Conservation (phyloP, 2,329 filamentous ascomycete species). For the Phoma sp. region DNA sequence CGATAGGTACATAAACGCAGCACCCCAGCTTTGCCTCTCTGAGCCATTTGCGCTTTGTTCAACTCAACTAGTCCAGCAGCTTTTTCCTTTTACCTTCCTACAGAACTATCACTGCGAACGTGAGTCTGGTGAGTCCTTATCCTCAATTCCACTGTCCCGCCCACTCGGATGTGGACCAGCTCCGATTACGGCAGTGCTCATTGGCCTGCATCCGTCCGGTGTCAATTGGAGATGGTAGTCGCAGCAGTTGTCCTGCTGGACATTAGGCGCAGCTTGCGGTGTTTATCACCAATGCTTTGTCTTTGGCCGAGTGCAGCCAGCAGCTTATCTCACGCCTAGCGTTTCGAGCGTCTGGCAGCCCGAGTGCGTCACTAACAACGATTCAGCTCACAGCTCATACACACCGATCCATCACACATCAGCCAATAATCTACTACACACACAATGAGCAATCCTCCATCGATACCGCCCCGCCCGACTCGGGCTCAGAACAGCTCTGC, state of each 20-base stretch:
- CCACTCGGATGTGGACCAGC: conserved; percentile 15
- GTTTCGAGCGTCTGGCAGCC: conserved; percentile 27
- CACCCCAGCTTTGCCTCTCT: conserved; percentile 24
- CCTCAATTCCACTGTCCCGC: conserved; percentile 3
- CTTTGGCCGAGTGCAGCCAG: conserved; percentile 17
- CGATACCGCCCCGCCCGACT: conserved; percentile 67
- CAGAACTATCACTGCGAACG: background rate
- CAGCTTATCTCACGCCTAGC: conserved; percentile 33
- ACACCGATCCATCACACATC: conserved; percentile 20
- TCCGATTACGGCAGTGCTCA: conserved; percentile 23
- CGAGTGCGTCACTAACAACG: conserved; percentile 30
- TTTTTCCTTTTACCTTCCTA: conserved; percentile 2
- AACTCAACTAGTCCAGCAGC: background rate
- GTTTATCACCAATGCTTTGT: conserved; percentile 18
- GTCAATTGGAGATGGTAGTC: conserved; percentile 8
- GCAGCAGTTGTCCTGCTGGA: conserved; percentile 26
- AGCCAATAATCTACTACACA: conserved; percentile 15
- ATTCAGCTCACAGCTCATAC: conserved; percentile 17
- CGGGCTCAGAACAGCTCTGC: conserved; percentile 56
- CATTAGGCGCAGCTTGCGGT: conserved; percentile 20
- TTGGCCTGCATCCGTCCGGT: conserved; percentile 21
- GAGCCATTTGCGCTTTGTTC: conserved; percentile 26
- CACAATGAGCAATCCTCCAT: conserved; percentile 57
- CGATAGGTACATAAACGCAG: conserved; percentile 36
- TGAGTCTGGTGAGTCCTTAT: conserved; percentile 9